A percentile compares a stretch with the other conserved stretches of the same genome.
These are phyloP conservation scores for Inonotus obliquus DNA, from an alignment of 1,284 basidiomycete genomes.

Conservation along the genomic window DNA sequence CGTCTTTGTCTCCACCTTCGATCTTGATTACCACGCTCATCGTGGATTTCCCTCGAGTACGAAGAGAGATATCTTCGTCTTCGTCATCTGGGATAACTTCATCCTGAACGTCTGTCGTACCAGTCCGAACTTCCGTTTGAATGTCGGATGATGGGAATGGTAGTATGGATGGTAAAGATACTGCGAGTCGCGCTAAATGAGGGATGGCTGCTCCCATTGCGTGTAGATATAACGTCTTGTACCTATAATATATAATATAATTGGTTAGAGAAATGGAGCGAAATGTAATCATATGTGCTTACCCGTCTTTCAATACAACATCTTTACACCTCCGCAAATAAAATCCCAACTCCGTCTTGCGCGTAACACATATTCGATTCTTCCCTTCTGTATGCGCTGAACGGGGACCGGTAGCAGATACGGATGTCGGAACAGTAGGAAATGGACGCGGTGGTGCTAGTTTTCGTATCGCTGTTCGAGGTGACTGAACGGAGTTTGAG, in stretches of 20 bases:
- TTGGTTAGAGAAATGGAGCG: background rate
- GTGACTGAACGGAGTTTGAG: background rate
- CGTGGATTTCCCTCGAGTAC: constrained; percentile 65
- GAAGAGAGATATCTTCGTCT: constrained; percentile 62
- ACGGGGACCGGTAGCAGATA: constrained; percentile 73
- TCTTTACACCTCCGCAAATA: constrained; percentile 80
- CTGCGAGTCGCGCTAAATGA: constrained; percentile 65
- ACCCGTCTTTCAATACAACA: constrained; percentile 75
- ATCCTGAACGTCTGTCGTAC: constrained; percentile 74
- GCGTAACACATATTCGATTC: constrained; percentile 76
- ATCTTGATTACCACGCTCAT: constrained; percentile 57
- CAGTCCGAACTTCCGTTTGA: constrained; percentile 63
- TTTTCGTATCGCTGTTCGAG: constrained; percentile 45
- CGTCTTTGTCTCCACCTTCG: constrained; percentile 47
- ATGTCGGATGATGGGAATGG: constrained; percentile 67
- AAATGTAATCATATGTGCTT: constrained; percentile 25
- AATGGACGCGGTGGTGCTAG: constrained; percentile 68
- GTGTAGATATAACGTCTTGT: constrained; percentile 70
- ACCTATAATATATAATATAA: constrained; percentile 40
- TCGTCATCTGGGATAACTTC: constrained; percentile 75
- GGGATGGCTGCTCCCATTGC: constrained; percentile 89
- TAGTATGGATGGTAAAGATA: constrained; percentile 70
- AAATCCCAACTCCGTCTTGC: constrained; percentile 67
- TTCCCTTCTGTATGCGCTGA: constrained; percentile 73
- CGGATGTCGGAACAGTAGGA: constrained; percentile 71